Conservation (phyloP, 306 rosid species). For the Vachellia pachyceras region DNA sequence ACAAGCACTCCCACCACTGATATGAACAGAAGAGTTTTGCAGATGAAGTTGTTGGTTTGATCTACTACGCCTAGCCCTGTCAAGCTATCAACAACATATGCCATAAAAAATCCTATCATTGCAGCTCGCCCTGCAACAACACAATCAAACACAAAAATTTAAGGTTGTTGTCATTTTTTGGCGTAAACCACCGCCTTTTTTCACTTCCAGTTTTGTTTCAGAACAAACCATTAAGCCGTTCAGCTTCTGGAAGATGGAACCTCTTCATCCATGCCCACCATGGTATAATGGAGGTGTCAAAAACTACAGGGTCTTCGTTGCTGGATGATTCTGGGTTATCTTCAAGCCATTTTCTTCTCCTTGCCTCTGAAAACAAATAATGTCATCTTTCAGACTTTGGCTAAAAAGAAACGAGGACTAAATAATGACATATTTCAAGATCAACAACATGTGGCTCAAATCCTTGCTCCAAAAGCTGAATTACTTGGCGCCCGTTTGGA, state of each 20-base stretch:
- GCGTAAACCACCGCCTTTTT: no score
- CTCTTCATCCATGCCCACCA: slow-evolving; percentile 99
- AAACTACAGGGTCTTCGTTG: slow-evolving; percentile 75
- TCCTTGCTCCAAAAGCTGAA: background rate
- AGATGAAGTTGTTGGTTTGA: slow-evolving; percentile 88
- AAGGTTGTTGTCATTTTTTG: background rate
- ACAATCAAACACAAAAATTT: background rate
- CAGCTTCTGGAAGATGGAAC: slow-evolving; percentile 98
- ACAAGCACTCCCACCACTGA: slow-evolving; percentile 90
- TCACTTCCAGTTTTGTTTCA: no score
- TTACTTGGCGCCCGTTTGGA: no score
- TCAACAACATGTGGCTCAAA: background rate
- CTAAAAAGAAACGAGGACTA: slow-evolving; percentile 7
- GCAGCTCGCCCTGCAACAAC: slow-evolving; percentile 51
- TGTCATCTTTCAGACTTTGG: slow-evolving; percentile 1
- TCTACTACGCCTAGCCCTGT: slow-evolving; percentile 97
- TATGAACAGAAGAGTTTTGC: slow-evolving; percentile 86
- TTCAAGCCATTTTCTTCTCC: slow-evolving; percentile 94
- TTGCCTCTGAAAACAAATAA: slow-evolving; percentile 73
- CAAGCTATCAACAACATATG: slow-evolving; percentile 93
- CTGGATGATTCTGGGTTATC: slow-evolving; percentile 81
- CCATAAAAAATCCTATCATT: slow-evolving; percentile 79
- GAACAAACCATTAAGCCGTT: slow-evolving; percentile 83
- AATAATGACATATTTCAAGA: background rate
- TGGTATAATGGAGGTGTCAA: slow-evolving; percentile 92